Conservation (phyloP, 768 basidiomycete genomes). For the Boletus speciosus region DNA sequence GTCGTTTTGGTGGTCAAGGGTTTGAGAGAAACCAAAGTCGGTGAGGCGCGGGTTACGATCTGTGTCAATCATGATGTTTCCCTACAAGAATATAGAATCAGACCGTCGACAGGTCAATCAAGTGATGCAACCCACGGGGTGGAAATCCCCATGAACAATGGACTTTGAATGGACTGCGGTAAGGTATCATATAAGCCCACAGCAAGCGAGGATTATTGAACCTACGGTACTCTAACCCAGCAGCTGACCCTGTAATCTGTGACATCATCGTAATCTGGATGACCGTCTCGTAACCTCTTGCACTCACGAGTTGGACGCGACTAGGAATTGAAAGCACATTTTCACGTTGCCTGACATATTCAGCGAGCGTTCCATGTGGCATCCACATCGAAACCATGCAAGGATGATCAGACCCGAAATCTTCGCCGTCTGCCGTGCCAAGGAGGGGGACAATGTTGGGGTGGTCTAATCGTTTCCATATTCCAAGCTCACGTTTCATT, state of each 20-base stretch:
- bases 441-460: conserved; percentile 10
- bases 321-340: background rate
- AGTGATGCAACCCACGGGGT: background rate
- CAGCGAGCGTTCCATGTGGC: background rate
- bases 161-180: background rate
- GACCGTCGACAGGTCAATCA: background rate
- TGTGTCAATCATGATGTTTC: conserved; percentile 3
- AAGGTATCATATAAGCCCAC: background rate
- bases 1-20: background rate
- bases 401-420: conserved; percentile 1
- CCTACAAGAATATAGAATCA: background rate
- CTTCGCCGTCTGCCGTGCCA: background rate
- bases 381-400: conserved; percentile 11
- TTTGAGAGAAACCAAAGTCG: conserved; percentile 6
- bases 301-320: no score
- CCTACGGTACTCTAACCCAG: conserved; percentile 1
- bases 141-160: conserved; percentile 1
- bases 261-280: background rate
- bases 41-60: background rate
- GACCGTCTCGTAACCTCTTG: background rate
- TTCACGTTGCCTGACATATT: background rate
- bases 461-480: conserved; percentile 8
- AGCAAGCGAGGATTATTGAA: background rate
- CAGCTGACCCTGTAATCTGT: background rate
- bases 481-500: conserved; percentile 1